These are phyloP conservation scores for Kluyveromyces lactis DNA, from an alignment of 805 yeast species.

Conservation along the genomic window DNA sequence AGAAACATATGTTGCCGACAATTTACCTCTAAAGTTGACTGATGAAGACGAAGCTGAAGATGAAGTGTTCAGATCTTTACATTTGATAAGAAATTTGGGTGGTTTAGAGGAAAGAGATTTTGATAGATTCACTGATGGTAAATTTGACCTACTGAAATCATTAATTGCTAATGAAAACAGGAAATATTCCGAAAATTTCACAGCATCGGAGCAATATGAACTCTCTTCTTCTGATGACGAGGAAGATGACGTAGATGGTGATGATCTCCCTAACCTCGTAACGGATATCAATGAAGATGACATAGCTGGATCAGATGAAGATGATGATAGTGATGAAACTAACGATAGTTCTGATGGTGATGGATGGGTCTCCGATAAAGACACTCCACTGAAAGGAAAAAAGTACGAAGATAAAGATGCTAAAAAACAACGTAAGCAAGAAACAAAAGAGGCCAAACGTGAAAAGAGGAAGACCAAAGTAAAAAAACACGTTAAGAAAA, in stretches of 20 bases:
- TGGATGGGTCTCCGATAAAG: constrained; percentile 31
- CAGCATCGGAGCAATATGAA: constrained; percentile 15
- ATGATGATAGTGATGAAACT: constrained; percentile 28
- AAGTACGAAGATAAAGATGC: constrained; percentile 71
- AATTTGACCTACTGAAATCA: constrained; percentile 67
- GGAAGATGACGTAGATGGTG: constrained; percentile 15
- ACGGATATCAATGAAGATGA: constrained; percentile 19
- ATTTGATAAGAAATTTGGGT: constrained; percentile 70
- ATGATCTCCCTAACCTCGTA: constrained; percentile 3
- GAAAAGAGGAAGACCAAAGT: constrained; percentile 76
- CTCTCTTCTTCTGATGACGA: constrained; percentile 24
- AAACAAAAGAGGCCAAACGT: constrained; percentile 66
- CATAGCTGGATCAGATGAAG: constrained; percentile 24
- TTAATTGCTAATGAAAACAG: constrained; percentile 40
- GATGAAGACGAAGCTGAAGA: constrained; percentile 62
- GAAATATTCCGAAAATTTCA: constrained; percentile 15
- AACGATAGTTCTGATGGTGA: constrained; percentile 29
- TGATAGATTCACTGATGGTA: constrained; percentile 67
- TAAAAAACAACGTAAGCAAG: constrained; percentile 66
- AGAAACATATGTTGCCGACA: constrained; percentile 31
- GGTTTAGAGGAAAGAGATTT: constrained; percentile 88
- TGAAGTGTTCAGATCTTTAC: constrained; percentile 76
- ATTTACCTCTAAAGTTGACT: constrained; percentile 47
- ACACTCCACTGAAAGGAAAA: constrained; percentile 53
- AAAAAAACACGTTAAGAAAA: constrained; percentile 77